Conservation (phyloP, 2,329 filamentous ascomycete species). For the Lasiodiplodia sp. region DNA sequence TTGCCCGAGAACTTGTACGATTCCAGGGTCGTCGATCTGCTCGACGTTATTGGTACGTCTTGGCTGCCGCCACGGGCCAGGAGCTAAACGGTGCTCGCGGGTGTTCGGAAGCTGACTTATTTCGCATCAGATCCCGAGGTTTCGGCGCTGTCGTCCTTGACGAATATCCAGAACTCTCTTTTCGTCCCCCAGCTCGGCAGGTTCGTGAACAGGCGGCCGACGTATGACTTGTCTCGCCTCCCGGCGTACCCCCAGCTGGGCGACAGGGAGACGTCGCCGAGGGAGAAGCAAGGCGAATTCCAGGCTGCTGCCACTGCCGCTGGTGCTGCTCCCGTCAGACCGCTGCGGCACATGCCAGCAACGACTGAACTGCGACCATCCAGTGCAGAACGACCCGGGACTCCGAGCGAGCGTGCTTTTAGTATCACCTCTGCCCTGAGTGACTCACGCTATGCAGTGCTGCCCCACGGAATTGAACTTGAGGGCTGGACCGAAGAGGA, state of each 20-base stretch:
- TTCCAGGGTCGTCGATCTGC: conserved; percentile 68
- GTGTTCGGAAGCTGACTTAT: conserved; percentile 9
- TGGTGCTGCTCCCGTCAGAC: neutral
- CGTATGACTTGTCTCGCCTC: conserved; percentile 68
- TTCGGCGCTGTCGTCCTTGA: conserved; percentile 80
- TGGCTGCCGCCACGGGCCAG: conserved; percentile 28
- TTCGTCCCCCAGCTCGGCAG: conserved; percentile 83
- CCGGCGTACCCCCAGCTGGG: neutral
- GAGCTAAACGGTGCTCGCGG: conserved; percentile 34
- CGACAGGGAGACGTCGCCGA: neutral
- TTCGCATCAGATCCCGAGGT: conserved; percentile 75
- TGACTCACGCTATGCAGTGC: conserved; percentile 77
- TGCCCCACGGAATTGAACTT: conserved; percentile 75
- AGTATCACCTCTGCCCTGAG: conserved; percentile 62
- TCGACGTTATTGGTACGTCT: conserved; percentile 71
- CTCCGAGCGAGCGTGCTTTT: conserved; percentile 24
- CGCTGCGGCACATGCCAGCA: conserved; percentile 31
- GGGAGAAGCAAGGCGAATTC: neutral
- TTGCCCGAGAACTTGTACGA: conserved; percentile 58
- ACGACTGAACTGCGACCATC: neutral
- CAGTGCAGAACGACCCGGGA: conserved; percentile 13
- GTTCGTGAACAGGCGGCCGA: conserved; percentile 77
- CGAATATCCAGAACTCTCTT: conserved; percentile 88
- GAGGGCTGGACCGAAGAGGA: conserved; percentile 79
- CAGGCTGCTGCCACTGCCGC: conserved; percentile 1